phyloP scores from a whole-genome alignment of 129 eudicot genomes.

The Artemisia annua region DNA sequence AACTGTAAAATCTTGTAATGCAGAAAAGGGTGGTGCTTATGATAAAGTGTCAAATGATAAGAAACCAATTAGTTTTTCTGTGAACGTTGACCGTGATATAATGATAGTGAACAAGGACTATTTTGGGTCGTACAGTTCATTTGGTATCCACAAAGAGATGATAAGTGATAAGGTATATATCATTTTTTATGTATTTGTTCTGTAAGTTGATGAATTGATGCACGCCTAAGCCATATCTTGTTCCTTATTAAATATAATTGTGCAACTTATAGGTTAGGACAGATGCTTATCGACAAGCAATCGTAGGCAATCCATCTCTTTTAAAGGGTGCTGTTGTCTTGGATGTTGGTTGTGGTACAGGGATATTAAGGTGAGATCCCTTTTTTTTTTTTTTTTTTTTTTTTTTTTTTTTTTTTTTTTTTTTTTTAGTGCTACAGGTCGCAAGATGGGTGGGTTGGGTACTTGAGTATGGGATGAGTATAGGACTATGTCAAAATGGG shows the following conservation, averaged over 20 bases:
- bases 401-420: too few relatives aligned
- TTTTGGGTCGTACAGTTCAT: conserved; percentile 79
- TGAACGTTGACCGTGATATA: too few relatives aligned
- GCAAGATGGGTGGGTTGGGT: too few relatives aligned
- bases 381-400: too few relatives aligned
- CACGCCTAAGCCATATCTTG: too few relatives aligned
- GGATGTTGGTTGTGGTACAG: conserved; percentile 99
- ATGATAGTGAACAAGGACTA: conserved; percentile 62
- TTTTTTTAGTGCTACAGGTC: background rate
- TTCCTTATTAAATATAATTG: background rate
- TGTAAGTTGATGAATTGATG: background rate
- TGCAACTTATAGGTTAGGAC: conserved; percentile 66
- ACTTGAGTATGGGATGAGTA: too few relatives aligned
- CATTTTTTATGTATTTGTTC: background rate
- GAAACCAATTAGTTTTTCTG: conserved; percentile 12
- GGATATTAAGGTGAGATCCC: conserved; percentile 71
- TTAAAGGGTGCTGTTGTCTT: conserved; percentile 63
- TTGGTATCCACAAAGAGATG: conserved; percentile 92
- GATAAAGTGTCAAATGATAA: background rate
- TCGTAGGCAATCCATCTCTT: conserved; percentile 80
- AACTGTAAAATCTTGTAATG: too few relatives aligned
- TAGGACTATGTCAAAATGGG: too few relatives aligned
- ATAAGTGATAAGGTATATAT: conserved; percentile 78
- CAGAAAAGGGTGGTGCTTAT: too few relatives aligned
- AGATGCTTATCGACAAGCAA: conserved; percentile 80